Evolutionary conservation across 108 stramenopile species (phyloP), one percentile per base, ranked within the genome.

Genomic region (Cyclotella baltica): DNA sequence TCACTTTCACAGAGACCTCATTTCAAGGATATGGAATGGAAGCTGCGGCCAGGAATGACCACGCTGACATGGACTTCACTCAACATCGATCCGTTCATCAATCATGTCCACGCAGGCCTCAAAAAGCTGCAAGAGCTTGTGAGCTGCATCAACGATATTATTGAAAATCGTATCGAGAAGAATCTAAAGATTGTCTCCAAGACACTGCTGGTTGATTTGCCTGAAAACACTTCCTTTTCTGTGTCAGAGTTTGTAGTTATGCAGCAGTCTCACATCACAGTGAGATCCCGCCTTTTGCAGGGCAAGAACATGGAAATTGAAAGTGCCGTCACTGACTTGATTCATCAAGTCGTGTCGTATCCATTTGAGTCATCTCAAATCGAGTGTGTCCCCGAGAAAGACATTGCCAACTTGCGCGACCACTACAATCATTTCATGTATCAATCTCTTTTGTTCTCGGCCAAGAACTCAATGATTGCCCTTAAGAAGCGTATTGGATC

Each of bases 401-500:
- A 97, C 48, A 62, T 93, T 37, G 31, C 75, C 5, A 93, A 92
- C 72, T 88, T 97, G 55, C 88, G 88, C 65, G 85, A 88, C 37
- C 95, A 97, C 80, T 97, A 97, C 85, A 91, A 94, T 78, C 92
- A 95, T 83, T 95, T 94, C 83, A 93, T 97, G 90, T 97, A 95
- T 55, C 90, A 92, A 84, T 92, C 96, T 52, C 80, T 97, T 51
- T 81, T 96, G 25, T 87, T 91, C 74, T 93, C 92, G 64, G 89
- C 88, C 27, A 96, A 97, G 78, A 93, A 90, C 62, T 91, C 90
- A n/a, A 87, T 97, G 84, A 93, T 95, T 83, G 83, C 92, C 31
- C 76, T 97, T 70, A 97, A 97, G 86, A 88, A 91, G 64, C 83
- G 94, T 3, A 91, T 95, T 31, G 89, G 87, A 15, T 78, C 86